A percentile compares a stretch with the other conserved stretches of the same genome.
phyloP scores from a whole-genome alignment of 495 filamentous ascomycete genomes.

The Aspergillus ostianus region DNA sequence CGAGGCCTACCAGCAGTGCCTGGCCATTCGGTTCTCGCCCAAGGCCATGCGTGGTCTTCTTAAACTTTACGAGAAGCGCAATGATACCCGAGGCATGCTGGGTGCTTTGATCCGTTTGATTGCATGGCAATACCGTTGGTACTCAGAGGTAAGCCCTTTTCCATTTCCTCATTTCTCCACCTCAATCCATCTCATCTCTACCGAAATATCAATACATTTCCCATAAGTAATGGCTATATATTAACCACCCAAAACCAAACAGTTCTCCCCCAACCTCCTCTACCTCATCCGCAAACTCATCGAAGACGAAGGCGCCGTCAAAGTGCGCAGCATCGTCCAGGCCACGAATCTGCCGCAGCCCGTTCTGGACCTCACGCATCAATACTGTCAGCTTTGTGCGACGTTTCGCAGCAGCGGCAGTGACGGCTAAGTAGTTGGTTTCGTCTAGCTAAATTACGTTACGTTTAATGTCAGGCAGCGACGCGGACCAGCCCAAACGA shows the following conservation, averaged over 20 bases:
- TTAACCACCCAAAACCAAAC: constrained; percentile 17
- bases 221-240: too few relatives aligned
- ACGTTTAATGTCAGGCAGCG: background rate
- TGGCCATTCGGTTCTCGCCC: constrained; percentile 80
- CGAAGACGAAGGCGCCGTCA: constrained; percentile 96
- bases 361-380: constrained; percentile 91
- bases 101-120: constrained; percentile 81
- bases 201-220: too few relatives aligned
- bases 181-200: too few relatives aligned
- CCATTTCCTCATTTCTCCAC: too few relatives aligned
- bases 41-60: constrained; percentile 86
- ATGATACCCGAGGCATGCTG: constrained; percentile 72
- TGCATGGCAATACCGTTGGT: constrained; percentile 99
- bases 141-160: constrained; percentile 80
- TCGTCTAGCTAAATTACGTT: too few relatives aligned
- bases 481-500: background rate
- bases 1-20: constrained; percentile 85
- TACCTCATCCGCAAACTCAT: constrained; percentile 86
- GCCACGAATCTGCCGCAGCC: constrained; percentile 89
- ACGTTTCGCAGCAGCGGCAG: constrained; percentile 93
- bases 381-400: constrained; percentile 91
- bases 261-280: constrained; percentile 92
- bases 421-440: constrained; percentile 51
- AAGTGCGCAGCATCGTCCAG: constrained; percentile 94
- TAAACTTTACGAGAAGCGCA: constrained; percentile 68